These are phyloP conservation scores for Boletus patriciae DNA, from an alignment of 768 basidiomycete genomes.

Conservation along the genomic window DNA sequence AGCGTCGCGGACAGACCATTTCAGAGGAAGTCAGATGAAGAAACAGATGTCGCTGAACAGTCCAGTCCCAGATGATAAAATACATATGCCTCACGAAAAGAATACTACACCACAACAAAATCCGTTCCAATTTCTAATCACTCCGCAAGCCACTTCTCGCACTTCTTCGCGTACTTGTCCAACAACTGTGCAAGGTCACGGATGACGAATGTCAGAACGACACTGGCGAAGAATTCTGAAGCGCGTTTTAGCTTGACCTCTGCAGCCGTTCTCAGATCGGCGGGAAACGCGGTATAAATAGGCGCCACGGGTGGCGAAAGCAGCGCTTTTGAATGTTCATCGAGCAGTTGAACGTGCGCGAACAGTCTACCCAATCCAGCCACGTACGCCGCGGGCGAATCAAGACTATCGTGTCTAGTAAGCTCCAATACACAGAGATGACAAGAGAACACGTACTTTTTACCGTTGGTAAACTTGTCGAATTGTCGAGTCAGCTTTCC, in stretches of 20 bases:
- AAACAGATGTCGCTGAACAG: conserved; percentile 31
- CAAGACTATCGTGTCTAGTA: conserved; percentile 53
- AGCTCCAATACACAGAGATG: conserved; percentile 8
- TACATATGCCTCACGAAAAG: conserved; percentile 32
- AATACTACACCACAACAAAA: conserved; percentile 28
- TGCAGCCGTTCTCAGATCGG: conserved; percentile 58
- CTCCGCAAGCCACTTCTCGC: conserved; percentile 89
- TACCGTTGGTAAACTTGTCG: conserved; percentile 85
- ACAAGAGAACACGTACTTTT: conserved; percentile 59
- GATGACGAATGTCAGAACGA: conserved; percentile 87
- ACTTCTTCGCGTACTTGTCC: conserved; percentile 93
- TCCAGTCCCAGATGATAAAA: conserved; percentile 38
- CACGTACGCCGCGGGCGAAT: conserved; percentile 85
- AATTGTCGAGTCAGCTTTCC: conserved; percentile 71
- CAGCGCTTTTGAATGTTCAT: conserved; percentile 81
- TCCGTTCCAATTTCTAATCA: conserved; percentile 38
- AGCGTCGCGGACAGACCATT: conserved; percentile 13
- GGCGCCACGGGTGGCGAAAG: conserved; percentile 64
- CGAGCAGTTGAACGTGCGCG: conserved; percentile 71
- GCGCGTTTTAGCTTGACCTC: conserved; percentile 76
- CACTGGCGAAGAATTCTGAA: conserved; percentile 90
- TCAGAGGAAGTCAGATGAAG: conserved; percentile 25
- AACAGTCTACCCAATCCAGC: conserved; percentile 75
- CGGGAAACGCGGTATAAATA: conserved; percentile 69
- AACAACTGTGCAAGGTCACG: conserved; percentile 81